phyloP scores from a whole-genome alignment of 1,139 yeast species.

The Saccharomyces hybrid region DNA sequence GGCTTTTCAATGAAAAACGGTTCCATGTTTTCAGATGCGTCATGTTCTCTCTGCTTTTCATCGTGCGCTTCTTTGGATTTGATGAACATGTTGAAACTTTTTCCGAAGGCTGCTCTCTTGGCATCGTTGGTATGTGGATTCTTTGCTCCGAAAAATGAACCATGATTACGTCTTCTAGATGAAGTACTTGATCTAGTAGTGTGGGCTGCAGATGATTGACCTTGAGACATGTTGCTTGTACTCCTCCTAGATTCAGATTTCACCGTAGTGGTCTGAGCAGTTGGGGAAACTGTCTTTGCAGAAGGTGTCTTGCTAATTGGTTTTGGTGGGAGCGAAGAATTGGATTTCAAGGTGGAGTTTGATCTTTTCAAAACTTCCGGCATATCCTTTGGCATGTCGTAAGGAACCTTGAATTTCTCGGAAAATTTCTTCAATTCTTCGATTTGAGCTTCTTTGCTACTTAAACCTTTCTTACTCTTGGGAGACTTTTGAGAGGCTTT shows the following conservation, averaged over 20 bases:
- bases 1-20: constrained; percentile 50
- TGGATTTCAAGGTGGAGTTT: constrained; percentile 3
- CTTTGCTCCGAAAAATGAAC: constrained; percentile 26
- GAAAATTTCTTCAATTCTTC: constrained; percentile 78
- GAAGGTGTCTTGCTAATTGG: constrained; percentile 2
- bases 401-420: constrained; percentile 71
- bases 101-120: constrained; percentile 34
- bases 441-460: constrained; percentile 53
- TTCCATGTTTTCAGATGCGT: constrained; percentile 17
- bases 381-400: constrained; percentile 66
- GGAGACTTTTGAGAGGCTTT: constrained; percentile 29
- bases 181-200: constrained; percentile 17
- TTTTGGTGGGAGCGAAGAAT: constrained; percentile 3
- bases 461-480: constrained; percentile 8
- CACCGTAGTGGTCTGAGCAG: constrained; percentile 16
- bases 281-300: constrained; percentile 14
- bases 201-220: constrained; percentile 13
- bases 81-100: constrained; percentile 53
- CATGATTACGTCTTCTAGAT: constrained; percentile 24
- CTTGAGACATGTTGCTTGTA: constrained; percentile 9
- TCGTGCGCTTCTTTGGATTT: constrained; percentile 33
- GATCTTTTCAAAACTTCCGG: constrained; percentile 45
- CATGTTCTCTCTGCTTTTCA: constrained; percentile 20
- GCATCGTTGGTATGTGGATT: constrained; percentile 41
- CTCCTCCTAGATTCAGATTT: constrained; percentile 18